Evolutionary conservation across 768 basidiomycete species (phyloP).

Genomic region (Podaxis mareebaensis): DNA sequence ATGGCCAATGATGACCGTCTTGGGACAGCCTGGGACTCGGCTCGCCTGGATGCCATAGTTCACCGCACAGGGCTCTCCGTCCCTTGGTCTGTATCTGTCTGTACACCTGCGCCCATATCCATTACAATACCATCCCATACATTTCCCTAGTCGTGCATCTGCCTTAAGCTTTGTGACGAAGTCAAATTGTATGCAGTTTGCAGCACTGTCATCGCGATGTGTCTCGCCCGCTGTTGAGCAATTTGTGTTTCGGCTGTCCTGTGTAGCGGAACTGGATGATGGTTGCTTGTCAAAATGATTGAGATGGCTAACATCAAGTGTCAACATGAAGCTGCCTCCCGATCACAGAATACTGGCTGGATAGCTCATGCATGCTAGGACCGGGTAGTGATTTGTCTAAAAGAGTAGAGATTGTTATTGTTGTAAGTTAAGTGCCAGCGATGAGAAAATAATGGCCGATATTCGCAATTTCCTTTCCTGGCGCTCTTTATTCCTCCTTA

Average conservation of each 20-base stretch:
- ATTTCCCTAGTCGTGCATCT: neutral
- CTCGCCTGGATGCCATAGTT: too few relatives aligned
- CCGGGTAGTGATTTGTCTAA: neutral
- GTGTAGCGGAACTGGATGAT: neutral
- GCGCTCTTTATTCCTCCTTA: neutral
- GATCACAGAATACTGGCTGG: neutral
- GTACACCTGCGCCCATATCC: neutral
- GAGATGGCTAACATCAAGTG: neutral
- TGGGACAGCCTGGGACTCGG: neutral
- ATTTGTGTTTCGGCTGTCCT: neutral
- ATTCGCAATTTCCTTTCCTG: neutral
- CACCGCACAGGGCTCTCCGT: too few relatives aligned
- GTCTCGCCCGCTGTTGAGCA: neutral
- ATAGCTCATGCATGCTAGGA: neutral
- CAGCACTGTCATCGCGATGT: neutral
- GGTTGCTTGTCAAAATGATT: neutral
- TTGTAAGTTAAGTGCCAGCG: neutral
- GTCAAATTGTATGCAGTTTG: neutral
- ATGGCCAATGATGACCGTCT: neutral
- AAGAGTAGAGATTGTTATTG: neutral
- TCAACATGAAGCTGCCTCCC: neutral
- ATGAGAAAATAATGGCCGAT: neutral
- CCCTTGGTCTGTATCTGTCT: neutral
- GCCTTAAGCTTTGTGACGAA: neutral
- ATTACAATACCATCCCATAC: neutral